phyloP scores from a whole-genome alignment of 495 filamentous ascomycete genomes.

The Aspergillus sclerotiicarbonarius region DNA sequence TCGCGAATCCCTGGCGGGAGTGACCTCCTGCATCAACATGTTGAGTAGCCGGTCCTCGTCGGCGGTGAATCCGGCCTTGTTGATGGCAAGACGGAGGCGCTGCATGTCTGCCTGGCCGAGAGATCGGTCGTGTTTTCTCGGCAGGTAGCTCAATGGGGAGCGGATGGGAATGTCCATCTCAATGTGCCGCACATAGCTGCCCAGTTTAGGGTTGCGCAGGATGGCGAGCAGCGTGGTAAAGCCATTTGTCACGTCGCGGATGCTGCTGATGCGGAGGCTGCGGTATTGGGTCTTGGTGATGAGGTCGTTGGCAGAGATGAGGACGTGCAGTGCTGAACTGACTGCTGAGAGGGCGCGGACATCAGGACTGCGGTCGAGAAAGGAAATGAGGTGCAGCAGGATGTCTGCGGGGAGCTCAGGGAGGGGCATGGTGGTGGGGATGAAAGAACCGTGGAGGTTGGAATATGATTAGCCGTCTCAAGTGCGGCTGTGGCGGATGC shows the following conservation, averaged over 20 bases:
- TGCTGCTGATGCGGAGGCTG: background rate
- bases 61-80: background rate
- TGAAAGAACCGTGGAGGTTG: background rate
- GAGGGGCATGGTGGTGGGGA: background rate
- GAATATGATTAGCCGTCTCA: no score
- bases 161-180: background rate
- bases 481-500: no score
- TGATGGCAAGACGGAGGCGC: background rate
- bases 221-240: background rate
- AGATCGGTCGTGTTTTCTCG: background rate
- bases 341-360: background rate
- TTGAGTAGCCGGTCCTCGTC: background rate
- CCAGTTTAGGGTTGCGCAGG: background rate
- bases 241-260: background rate
- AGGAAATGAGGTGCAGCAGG: background rate
- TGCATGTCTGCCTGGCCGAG: background rate
- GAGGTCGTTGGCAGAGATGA: background rate
- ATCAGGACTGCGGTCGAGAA: background rate
- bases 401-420: background rate
- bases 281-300: background rate
- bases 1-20: no score
- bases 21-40: background rate
- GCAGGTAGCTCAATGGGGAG: background rate
- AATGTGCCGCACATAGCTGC: background rate
- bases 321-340: background rate